Percentiles rank a stretch among this genome's conserved stretches.
phyloP scores from a whole-genome alignment of 2,329 filamentous ascomycete species.

The Mycocentrospora acerina region DNA sequence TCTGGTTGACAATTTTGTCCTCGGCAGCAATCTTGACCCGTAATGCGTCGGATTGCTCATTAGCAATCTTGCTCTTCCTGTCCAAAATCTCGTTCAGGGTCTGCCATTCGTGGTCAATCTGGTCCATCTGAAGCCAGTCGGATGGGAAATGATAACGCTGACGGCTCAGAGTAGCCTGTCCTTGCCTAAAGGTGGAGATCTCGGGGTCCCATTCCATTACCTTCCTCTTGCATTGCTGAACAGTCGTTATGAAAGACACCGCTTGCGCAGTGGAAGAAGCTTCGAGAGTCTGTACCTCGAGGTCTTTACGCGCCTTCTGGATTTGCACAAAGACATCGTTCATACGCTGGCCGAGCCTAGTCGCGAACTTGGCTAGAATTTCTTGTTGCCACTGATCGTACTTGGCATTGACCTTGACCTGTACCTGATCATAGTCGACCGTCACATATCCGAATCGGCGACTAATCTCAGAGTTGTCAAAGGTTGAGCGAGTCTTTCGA shows the following conservation, averaged over 20 bases:
- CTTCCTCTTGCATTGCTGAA: constrained; percentile 93
- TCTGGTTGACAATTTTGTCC: constrained; percentile 85
- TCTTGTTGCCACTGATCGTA: constrained; percentile 99
- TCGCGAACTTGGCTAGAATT: constrained; percentile 89
- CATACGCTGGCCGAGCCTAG: constrained; percentile 85
- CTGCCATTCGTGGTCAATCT: constrained; percentile 95
- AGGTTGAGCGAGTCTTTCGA: constrained; percentile 89
- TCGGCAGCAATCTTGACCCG: constrained; percentile 93
- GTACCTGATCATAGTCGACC: constrained; percentile 97
- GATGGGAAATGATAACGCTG: constrained; percentile 91
- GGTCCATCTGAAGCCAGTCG: constrained; percentile 94
- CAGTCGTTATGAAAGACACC: constrained; percentile 96
- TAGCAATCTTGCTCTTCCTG: constrained; percentile 91
- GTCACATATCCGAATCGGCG: constrained; percentile 90
- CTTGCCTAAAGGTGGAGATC: constrained; percentile 92
- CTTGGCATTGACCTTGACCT: constrained; percentile 97
- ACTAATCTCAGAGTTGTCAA: constrained; percentile 94
- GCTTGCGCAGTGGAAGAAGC: constrained; percentile 95
- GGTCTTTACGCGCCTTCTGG: constrained; percentile 82
- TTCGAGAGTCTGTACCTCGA: constrained; percentile 90
- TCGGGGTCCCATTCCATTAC: constrained; percentile 94
- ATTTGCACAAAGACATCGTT: constrained; percentile 90
- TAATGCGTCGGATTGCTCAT: constrained; percentile 93
- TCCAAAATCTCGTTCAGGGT: constrained; percentile 88
- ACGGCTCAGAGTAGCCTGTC: constrained; percentile 85